Evolutionary conservation across 1,139 yeast genomes (phyloP), one percentile per base, ranked within the genome.

Genomic region (Yamadazyma siamensis): DNA sequence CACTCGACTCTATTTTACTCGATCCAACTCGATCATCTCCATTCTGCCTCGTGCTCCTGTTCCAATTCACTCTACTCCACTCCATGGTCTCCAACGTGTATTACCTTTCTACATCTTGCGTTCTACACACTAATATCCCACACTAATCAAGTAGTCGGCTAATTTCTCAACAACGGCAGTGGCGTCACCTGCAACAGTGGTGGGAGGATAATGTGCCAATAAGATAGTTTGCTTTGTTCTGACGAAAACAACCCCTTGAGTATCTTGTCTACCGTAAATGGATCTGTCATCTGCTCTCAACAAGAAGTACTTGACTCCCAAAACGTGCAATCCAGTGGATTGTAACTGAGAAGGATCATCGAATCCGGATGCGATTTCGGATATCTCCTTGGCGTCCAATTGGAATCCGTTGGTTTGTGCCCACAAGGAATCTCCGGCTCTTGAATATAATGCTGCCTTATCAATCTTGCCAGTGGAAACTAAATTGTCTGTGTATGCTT

Each of bases 371-470:
- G 88, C 94, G 40, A 91, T 65, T 48, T 74, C 85, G 30, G 69
- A 50, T 47, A 89, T 78, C 63, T 91, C 99, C 32, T 70, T 65
- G 14, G 80, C 75, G 33, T 75, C 73, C 49, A 88, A 77, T 44
- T 75, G 68, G 50, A 86, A 77, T 30, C 77, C 77, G 36, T 85
- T 73, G 15, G 94, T 71, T 50, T 81, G 77, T 15, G 98, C 97
- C 98, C 98, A 91, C 36, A 80, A 76, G 21, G 95, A 76, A 58
- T 89, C 96, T 26, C 98, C 98, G 9, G 94, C 96, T 46, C 84
- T 80, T 11, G 96, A 89, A 65, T 84, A 88, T 49, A 91, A 78
- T 30, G 94, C 94, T 21, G 97, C 96, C 60, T 80, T 79, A 65
- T 89, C 96, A 47, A 91, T 71, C 59, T 85, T 86, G 44, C 87